phyloP scores from a whole-genome alignment of 495 filamentous ascomycete genomes.

The Apiosordaria backusii region DNA sequence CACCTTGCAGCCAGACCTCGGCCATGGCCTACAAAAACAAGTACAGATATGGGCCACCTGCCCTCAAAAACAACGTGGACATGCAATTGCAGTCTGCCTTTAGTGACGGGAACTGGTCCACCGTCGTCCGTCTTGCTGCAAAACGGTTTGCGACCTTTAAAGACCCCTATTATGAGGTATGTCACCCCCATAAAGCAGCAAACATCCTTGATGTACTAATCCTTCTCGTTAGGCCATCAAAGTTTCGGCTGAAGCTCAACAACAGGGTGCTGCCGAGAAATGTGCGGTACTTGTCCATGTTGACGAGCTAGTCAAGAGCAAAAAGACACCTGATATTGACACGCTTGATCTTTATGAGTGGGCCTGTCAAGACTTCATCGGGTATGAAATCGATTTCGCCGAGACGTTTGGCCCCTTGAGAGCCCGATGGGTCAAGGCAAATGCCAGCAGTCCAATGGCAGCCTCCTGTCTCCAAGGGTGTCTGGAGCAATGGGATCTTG shows the following conservation, averaged over 20 bases:
- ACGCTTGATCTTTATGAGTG: conserved; percentile 44
- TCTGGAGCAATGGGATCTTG: conserved; percentile 44
- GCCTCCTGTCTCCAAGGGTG: conserved; percentile 42
- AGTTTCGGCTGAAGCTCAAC: conserved; percentile 42
- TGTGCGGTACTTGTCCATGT: conserved; percentile 33
- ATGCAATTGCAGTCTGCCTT: conserved; percentile 40
- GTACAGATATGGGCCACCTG: conserved; percentile 28
- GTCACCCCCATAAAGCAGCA: conserved; percentile 1
- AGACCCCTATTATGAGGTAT: conserved; percentile 46
- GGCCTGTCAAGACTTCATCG: conserved; percentile 30
- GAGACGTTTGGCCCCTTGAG: conserved; percentile 43
- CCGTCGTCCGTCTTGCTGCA: conserved; percentile 40
- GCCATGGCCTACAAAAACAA: neutral
- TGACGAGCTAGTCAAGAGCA: conserved; percentile 38
- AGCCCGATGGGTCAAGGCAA: conserved; percentile 40
- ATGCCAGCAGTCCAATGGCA: conserved; percentile 37
- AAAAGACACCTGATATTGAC: conserved; percentile 38
- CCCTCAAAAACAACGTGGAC: conserved; percentile 39
- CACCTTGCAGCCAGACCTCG: neutral
- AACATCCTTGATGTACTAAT: conserved; percentile 13
- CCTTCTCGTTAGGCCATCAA: conserved; percentile 39
- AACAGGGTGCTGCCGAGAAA: conserved; percentile 38
- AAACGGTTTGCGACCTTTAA: conserved; percentile 41
- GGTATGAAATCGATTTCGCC: conserved; percentile 32
- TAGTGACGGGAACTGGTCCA: conserved; percentile 42